Conservation (phyloP, 805 yeast species). For the Candida glaebosa region DNA sequence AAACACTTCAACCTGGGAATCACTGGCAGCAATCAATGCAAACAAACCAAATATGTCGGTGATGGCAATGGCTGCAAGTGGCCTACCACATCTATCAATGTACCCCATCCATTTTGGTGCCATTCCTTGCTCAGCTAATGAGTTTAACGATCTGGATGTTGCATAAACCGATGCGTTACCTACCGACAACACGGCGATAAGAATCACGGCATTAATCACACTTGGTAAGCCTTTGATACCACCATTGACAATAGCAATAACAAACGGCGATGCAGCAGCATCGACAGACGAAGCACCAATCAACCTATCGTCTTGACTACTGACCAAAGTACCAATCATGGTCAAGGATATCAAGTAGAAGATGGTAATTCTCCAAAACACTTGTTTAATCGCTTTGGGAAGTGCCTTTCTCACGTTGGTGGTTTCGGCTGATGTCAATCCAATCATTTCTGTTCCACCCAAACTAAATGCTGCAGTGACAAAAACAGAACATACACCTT, state of each 20-base stretch:
- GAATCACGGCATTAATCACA: constrained; percentile 30
- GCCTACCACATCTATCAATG: constrained; percentile 29
- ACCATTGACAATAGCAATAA: constrained; percentile 32
- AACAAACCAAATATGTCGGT: constrained; percentile 26
- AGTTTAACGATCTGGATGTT: constrained; percentile 28
- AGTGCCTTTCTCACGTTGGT: constrained; percentile 28
- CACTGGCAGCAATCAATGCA: constrained; percentile 24
- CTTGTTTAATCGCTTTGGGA: constrained; percentile 36
- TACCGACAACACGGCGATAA: constrained; percentile 30
- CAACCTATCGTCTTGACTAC: constrained; percentile 20
- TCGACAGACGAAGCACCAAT: constrained; percentile 47
- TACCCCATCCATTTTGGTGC: constrained; percentile 26
- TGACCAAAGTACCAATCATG: constrained; percentile 25
- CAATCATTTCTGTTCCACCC: constrained; percentile 37
- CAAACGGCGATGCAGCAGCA: constrained; percentile 45
- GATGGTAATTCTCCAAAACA: constrained; percentile 36
- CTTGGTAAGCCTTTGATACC: constrained; percentile 29
- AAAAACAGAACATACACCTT: constrained; percentile 33
- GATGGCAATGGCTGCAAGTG: constrained; percentile 23
- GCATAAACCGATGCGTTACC: constrained; percentile 37
- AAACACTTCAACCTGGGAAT: constrained; percentile 21
- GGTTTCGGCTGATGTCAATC: constrained; percentile 36
- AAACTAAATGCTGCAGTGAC: constrained; percentile 37
- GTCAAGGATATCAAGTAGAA: constrained; percentile 30
- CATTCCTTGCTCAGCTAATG: constrained; percentile 28